These are phyloP conservation scores for Metarhizium anisopliae DNA, from an alignment of 2,329 filamentous ascomycete species.

Conservation along the genomic window DNA sequence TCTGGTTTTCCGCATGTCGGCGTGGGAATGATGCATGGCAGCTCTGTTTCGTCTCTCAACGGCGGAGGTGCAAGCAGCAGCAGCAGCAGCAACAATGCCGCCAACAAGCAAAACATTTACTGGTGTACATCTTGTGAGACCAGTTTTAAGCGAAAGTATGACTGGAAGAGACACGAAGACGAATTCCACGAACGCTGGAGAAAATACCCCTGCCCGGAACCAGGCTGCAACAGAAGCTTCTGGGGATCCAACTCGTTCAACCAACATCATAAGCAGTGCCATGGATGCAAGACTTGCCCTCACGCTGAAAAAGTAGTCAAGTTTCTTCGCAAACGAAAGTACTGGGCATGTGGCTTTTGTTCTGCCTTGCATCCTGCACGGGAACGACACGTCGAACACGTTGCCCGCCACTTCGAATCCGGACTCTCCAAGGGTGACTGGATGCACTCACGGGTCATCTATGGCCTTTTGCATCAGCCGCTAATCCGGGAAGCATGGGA, in stretches of 20 bases:
- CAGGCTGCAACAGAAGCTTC: slow-evolving; percentile 56
- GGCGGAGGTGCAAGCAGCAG: not conserved
- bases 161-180: slow-evolving; percentile 62
- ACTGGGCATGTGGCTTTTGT: slow-evolving; percentile 63
- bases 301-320: slow-evolving; percentile 56
- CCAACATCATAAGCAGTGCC: slow-evolving; percentile 57
- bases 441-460: slow-evolving; percentile 61
- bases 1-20: slow-evolving; percentile 23
- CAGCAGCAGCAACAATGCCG: not conserved
- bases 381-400: slow-evolving; percentile 59
- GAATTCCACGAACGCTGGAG: slow-evolving; percentile 61
- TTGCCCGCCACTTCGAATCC: slow-evolving; percentile 57
- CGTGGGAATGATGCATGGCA: slow-evolving; percentile 23
- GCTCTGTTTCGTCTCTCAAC: slow-evolving; percentile 11
- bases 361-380: slow-evolving; percentile 52
- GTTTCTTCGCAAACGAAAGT: slow-evolving; percentile 54
- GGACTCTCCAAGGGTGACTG: slow-evolving; percentile 56
- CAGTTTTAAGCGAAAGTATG: slow-evolving; percentile 58
- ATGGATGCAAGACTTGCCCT: slow-evolving; percentile 55
- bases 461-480: slow-evolving; percentile 58
- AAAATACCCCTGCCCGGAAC: slow-evolving; percentile 57
- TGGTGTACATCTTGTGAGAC: slow-evolving; percentile 54
- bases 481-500: slow-evolving; percentile 55
- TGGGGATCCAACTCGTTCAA: slow-evolving; percentile 61
- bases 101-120: slow-evolving; percentile 37